Percentiles rank a stretch among this genome's conserved stretches.
phyloP scores from a whole-genome alignment of 192 early-diverging fungal species.

The Helicostylum pulchrum region DNA sequence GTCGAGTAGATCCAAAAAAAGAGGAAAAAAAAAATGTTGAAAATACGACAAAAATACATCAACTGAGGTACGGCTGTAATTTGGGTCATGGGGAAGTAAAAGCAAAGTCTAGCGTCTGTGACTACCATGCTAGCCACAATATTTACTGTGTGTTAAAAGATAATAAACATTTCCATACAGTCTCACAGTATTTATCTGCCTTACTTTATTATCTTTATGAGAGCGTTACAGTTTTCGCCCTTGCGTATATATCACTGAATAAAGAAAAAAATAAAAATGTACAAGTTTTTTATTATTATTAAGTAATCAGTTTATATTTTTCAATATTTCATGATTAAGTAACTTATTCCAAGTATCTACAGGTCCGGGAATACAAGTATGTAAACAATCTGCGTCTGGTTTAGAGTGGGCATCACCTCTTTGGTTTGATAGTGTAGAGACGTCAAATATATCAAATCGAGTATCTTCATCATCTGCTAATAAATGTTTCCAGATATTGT shows the following conservation, averaged over 20 bases:
- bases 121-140: too few relatives aligned
- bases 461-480: constrained; percentile 5
- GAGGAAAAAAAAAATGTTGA: too few relatives aligned
- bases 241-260: background rate
- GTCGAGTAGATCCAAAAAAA: too few relatives aligned
- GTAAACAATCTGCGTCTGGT: constrained; percentile 36
- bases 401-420: constrained; percentile 34
- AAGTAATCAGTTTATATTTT: background rate
- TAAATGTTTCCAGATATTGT: constrained; percentile 29
- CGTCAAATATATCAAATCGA: constrained; percentile 20
- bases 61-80: too few relatives aligned
- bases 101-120: too few relatives aligned
- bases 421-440: constrained; percentile 22
- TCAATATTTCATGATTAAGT: constrained; percentile 36
- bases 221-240: background rate
- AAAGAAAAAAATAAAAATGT: background rate
- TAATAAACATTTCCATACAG: too few relatives aligned
- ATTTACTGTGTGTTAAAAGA: too few relatives aligned
- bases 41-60: too few relatives aligned
- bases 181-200: too few relatives aligned
- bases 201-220: too few relatives aligned
- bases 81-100: too few relatives aligned
- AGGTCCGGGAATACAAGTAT: constrained; percentile 37
- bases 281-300: background rate
- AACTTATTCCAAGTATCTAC: constrained; percentile 38